phyloP scores from a whole-genome alignment of 2,329 filamentous ascomycete species.

The Macroventuria anomochaeta region DNA sequence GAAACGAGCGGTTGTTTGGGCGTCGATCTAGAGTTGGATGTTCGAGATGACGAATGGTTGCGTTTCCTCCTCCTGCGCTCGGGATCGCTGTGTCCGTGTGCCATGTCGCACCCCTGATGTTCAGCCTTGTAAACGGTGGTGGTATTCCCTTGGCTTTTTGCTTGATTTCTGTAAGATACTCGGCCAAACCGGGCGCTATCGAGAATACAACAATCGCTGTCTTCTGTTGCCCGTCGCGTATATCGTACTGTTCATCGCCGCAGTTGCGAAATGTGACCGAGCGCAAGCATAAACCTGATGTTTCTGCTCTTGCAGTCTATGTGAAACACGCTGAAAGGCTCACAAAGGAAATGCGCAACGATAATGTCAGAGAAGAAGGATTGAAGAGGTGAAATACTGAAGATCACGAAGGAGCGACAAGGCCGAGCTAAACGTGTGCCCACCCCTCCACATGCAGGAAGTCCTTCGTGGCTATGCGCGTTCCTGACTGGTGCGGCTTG shows the following conservation, averaged over 20 bases:
- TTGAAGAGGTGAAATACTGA: not conserved
- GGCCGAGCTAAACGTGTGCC: conserved; percentile 14
- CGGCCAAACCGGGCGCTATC: not conserved
- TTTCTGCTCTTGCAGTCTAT: not conserved
- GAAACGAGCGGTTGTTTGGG: conserved; percentile 6
- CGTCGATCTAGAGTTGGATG: conserved; percentile 2
- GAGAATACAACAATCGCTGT: conserved; percentile 15
- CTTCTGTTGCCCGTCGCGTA: conserved; percentile 7
- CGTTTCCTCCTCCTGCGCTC: conserved; percentile 11
- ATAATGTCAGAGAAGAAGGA: not conserved
- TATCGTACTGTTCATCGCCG: conserved; percentile 14
- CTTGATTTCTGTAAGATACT: not conserved
- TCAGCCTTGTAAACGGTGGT: not conserved
- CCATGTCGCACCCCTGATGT: conserved; percentile 1
- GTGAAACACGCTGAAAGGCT: conserved; percentile 6
- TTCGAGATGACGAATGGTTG: conserved; percentile 12
- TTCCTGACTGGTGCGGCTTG: conserved; percentile 15
- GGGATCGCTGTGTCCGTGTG: conserved; percentile 13
- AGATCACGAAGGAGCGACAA: conserved; percentile 8
- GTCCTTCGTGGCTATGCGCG: conserved; percentile 11
- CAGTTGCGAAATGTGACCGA: conserved; percentile 6
- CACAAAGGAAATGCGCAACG: conserved; percentile 5
- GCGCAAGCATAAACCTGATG: conserved; percentile 7
- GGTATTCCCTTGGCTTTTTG: not conserved
- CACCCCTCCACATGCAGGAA: conserved; percentile 14